Percentiles rank a stretch among this genome's conserved stretches.
Conservation (phyloP, 257 asterid genomes). For the Sherardia arvensis region DNA sequence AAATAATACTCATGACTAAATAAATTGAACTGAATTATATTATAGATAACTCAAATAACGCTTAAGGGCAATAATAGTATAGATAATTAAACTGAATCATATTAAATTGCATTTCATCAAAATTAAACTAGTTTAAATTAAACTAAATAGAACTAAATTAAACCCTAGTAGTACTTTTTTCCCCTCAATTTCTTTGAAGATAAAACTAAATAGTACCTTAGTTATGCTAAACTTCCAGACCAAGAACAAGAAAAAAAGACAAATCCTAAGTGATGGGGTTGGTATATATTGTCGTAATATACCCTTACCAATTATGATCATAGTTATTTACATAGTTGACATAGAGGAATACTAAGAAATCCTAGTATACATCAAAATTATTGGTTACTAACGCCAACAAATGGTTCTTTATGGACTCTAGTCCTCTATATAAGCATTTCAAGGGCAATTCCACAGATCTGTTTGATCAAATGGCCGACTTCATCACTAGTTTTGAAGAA, state of each 20-base stretch:
- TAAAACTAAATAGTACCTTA: no score
- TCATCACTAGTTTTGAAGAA: not conserved
- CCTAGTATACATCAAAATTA: slow-evolving; percentile 6
- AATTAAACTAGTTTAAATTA: no score
- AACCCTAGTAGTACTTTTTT: no score
- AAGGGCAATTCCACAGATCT: not conserved
- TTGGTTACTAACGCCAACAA: not conserved
- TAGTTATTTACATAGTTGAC: slow-evolving; percentile 9
- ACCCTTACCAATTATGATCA: not conserved
- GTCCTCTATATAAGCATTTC: slow-evolving; percentile 3
- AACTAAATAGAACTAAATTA: no score
- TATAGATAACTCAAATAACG: no score
- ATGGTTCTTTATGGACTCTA: no score
- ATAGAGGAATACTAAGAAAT: slow-evolving; percentile 6
- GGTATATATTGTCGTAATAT: slow-evolving; percentile 3
- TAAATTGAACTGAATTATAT: no score
- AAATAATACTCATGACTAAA: no score
- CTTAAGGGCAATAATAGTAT: no score
- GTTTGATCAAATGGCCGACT: slow-evolving; percentile 8
- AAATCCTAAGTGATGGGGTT: not conserved
- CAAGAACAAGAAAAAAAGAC: not conserved
- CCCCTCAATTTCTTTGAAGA: no score
- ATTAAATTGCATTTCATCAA: no score
- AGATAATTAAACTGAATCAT: no score
- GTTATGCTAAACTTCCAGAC: not conserved